Base-by-base conservation (phyloP, 2,329 filamentous ascomycete genomes). In the Epicoccum sorghinum region DNA sequence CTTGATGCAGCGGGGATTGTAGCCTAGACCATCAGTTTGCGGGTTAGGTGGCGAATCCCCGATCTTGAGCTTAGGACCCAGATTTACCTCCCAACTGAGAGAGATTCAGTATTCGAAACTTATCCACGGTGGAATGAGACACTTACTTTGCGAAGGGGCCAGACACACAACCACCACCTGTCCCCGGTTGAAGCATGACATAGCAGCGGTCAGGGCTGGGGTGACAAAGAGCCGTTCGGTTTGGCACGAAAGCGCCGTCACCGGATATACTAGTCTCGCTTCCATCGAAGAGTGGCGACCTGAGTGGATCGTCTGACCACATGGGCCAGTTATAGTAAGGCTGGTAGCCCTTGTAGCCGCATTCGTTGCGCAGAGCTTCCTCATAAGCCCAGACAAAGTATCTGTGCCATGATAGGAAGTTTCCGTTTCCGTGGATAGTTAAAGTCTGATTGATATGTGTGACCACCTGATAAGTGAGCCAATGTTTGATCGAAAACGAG, bases 61-160 rank as follows among this genome's bases (percentile, higher is more conserved):
- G 18, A 18, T 18, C 18, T 18, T 18, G 18, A 18, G 18, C 18
- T 18, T 18, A 3, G 77, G 75, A 0, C 77, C 77, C 1, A 79
- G 64, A 57, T 75, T 76, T 14, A 77, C 70, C 0, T 66, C 72
- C 61, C 76, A 74, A 62, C 76, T 75, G 24, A 18, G 18, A 18
- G 18, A 18, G 18, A 18, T 18, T 18, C 14, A 14, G 18, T 29
- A 29, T 29, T 29, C 27, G 4, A 29, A 7, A 29, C 6, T 7
- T 6, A 3, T 9, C 6, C 24, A 33, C 4, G 13, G 12, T 23
- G 10, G 13, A 13, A 23, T 23, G 14, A 9, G 25, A 6, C 10
- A 47, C 44, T 25, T 23, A 51, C 47, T 52, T 18, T 22, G 55
- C 29, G 1, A 60, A 27, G 10, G 47, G 44, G 3, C 43, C 47